These are phyloP conservation scores for Geranium rotundifolium DNA, from an alignment of 345 rosid genomes.

Conservation along the genomic window DNA sequence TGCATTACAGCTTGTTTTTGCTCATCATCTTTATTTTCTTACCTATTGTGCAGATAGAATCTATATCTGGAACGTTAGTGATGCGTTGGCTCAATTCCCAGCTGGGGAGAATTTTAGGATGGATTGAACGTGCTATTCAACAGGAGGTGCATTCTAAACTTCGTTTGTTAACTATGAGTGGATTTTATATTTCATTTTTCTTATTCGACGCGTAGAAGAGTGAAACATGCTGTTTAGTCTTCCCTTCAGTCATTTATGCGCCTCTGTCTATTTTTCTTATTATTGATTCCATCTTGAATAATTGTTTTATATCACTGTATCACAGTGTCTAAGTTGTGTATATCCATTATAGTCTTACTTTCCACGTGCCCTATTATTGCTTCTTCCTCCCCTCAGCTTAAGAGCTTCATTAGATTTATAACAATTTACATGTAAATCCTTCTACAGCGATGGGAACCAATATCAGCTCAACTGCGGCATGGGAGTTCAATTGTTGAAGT, in stretches of 20 bases:
- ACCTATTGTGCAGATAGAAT: conserved; percentile 47
- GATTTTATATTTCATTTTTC: neutral
- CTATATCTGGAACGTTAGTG: conserved; percentile 83
- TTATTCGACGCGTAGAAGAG: neutral
- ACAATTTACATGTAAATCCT: conserved; percentile 7
- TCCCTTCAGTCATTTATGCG: neutral
- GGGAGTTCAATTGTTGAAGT: conserved; percentile 95
- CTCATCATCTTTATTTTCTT: too few species aligned
- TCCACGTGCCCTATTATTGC: neutral
- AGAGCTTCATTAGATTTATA: neutral
- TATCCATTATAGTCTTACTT: neutral
- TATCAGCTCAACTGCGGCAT: conserved; percentile 91
- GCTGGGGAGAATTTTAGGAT: conserved; percentile 72
- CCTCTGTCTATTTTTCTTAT: neutral
- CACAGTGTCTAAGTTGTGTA: neutral
- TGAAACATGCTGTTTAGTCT: neutral
- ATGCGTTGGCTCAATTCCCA: conserved; percentile 94
- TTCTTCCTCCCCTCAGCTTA: neutral
- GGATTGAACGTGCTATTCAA: conserved; percentile 93
- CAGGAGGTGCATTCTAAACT: conserved; percentile 51
- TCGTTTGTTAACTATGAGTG: neutral
- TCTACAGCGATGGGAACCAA: conserved; percentile 80
- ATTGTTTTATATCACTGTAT: neutral
- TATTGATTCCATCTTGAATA: neutral
- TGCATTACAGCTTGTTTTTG: neutral